Percentiles rank a stretch among this genome's conserved stretches.
Conservation (phyloP, 148 eudicot genomes). For the Oxyria digyna region DNA sequence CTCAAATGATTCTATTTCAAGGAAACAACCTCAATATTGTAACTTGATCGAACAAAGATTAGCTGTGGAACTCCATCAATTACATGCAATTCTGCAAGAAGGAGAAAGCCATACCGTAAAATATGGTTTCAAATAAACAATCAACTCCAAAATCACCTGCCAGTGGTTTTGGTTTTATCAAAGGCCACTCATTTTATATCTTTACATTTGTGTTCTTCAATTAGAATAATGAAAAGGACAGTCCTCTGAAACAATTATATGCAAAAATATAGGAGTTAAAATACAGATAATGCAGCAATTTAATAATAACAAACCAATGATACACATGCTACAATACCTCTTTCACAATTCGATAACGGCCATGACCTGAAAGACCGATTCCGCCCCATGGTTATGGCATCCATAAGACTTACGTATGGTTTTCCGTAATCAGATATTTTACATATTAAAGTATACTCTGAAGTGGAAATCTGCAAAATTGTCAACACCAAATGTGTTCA, state of each 20-base stretch:
- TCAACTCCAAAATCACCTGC: too few species aligned
- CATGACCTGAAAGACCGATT: conserved; percentile 94
- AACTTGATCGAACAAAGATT: too few species aligned
- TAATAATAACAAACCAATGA: not conserved
- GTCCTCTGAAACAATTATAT: conserved; percentile 44
- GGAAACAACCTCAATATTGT: too few species aligned
- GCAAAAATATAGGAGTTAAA: conserved; percentile 6
- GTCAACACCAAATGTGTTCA: not conserved
- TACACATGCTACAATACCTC: conserved; percentile 39
- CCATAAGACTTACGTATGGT: conserved; percentile 92
- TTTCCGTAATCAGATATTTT: conserved; percentile 75
- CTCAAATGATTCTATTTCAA: too few species aligned
- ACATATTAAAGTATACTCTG: conserved; percentile 90
- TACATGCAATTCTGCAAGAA: too few species aligned
- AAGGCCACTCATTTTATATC: too few species aligned
- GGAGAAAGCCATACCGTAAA: too few species aligned
- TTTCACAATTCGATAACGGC: conserved; percentile 74
- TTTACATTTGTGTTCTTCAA: too few species aligned
- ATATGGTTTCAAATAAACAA: too few species aligned
- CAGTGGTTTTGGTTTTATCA: too few species aligned
- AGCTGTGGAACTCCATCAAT: too few species aligned
- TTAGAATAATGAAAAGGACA: conserved; percentile 88
- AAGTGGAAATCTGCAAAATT: conserved; percentile 53
- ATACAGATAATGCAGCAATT: not conserved
- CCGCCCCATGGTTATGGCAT: conserved; percentile 97